These are phyloP conservation scores for Cryptococcus sp. DNA, from an alignment of 1,284 basidiomycete genomes.

Conservation along the genomic window DNA sequence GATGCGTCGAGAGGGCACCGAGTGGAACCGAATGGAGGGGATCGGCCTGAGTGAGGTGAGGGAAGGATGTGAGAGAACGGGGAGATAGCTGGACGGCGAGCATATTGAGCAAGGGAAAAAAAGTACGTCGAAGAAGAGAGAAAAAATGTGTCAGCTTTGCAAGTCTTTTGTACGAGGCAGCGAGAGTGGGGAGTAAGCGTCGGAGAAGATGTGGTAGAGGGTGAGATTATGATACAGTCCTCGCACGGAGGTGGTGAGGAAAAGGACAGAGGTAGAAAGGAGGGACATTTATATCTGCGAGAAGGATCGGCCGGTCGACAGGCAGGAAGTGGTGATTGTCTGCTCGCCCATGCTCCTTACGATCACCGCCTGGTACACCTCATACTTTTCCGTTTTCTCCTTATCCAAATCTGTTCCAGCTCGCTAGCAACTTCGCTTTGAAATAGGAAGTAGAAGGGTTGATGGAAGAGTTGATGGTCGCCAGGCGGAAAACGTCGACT, in stretches of 20 bases:
- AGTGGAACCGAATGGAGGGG: background rate
- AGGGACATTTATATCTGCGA: background rate
- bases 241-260: background rate
- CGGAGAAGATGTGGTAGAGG: background rate
- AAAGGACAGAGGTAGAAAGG: background rate
- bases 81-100: conserved; percentile 19
- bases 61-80: conserved; percentile 12
- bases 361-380: too few relatives aligned
- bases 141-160: conserved; percentile 1
- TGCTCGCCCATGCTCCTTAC: too few relatives aligned
- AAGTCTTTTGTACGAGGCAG: background rate
- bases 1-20: background rate
- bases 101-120: conserved; percentile 11
- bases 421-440: too few relatives aligned
- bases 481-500: too few relatives aligned
- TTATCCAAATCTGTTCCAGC: too few relatives aligned
- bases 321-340: too few relatives aligned
- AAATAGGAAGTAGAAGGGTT: too few relatives aligned
- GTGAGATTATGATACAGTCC: background rate
- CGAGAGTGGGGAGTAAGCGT: conserved; percentile 1
- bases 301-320: background rate
- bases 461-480: too few relatives aligned
- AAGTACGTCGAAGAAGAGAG: conserved; percentile 3
- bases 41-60: conserved; percentile 8
- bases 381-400: too few relatives aligned